Evolutionary conservation across 2,329 filamentous ascomycete species (phyloP), one percentile per base, ranked within the genome.

Genomic region (Pseudopyricularia cyperi): DNA sequence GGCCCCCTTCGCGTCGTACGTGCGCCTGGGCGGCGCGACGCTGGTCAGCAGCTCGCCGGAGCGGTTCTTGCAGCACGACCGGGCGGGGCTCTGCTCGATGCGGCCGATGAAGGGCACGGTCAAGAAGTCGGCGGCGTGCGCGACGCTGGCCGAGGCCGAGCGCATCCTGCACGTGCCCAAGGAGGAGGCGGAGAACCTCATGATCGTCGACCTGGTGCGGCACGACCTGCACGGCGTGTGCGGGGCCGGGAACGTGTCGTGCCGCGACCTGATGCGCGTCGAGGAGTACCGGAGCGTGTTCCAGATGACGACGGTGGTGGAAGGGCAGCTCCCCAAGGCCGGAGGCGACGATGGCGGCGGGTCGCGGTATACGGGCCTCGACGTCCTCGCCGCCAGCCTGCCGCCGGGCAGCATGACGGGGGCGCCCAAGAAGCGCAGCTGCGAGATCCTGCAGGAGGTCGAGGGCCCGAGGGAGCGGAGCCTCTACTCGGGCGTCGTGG

Each of bases 321-420:
- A 90, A 62, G 90, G 88, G 0, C 70, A 74, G 55, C 67, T 87
- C 12, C 71, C 74, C 0, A 14, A 48, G 57, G 7, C 49, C 53
- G 44, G 26, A 2, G 42, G 28, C 14, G 33, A 33, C 6, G 39
- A 50, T 6, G 11, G 52, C 11, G 47, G 22, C 24, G 44, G 22
- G 28, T 19, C 28, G 28, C 30, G 57, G 7, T 71, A 76, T 54
- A 80, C 80, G 0, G 87, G 86, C 1, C 71, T 93, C 34, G 84
- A 91, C 54, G 84, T 91, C 4, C 77, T 97, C 0, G 79, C 85
- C 0, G 76, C 82, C 7, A 86, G 83, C 48, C 74, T 97, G 1
- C 91, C 93, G 0, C 89, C 93, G 0, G 91, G 93, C 0, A 91
- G 86, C 60, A 97, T 97, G 93, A 97, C 91, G 2, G 93, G 93